Evolutionary conservation across 2,329 filamentous ascomycete species (phyloP), one percentile per base, ranked within the genome.

Genomic region (Podosphaera aphanis): DNA sequence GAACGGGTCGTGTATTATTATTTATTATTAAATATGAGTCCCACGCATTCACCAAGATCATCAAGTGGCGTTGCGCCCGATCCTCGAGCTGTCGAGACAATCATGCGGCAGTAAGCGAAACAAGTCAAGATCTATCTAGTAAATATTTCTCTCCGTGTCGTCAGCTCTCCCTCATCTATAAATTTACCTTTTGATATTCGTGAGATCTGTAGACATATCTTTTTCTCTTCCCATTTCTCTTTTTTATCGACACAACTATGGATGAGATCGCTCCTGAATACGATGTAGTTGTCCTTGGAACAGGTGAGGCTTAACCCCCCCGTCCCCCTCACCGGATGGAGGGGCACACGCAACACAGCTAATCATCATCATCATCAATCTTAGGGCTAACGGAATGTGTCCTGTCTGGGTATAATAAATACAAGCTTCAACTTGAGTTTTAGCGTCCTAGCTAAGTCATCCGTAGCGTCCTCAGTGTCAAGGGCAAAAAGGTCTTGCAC

Each of bases 181-280:
- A 44, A 46, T 36, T 35, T 25, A 5, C 42, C 39, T 38, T 36
- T 47, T 44, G 45, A 33, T 13, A 33, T 2, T 13, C 3, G 29
- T 33, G 11, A 33, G 29, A 33, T 33, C 29, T 41, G 21, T 41
- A 49, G 45, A 42, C 45, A 44, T 52, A 46, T 42, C 47, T 50
- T 16, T 37, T 43, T 37, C 46, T 46, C 42, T 46, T 46, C 42
- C 23, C 16, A 46, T 35, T 43, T 31, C 29, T 45, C 43, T 39
- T 46, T 19, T 45, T 51, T 49, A 52, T 65, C n/a, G 35, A 37
- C 20, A 20, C 20, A 29, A 73, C 51, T 66, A 95, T 95, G 90
- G 90, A 95, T 62, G 90, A 95, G 67, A 93, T 98, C 62, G 84
- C 86, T 56, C 83, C 84, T 62, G 86, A 94, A 67, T 98, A 98